phyloP scores from a whole-genome alignment of 208 protist species.

The Naegleria gruberi region DNA sequence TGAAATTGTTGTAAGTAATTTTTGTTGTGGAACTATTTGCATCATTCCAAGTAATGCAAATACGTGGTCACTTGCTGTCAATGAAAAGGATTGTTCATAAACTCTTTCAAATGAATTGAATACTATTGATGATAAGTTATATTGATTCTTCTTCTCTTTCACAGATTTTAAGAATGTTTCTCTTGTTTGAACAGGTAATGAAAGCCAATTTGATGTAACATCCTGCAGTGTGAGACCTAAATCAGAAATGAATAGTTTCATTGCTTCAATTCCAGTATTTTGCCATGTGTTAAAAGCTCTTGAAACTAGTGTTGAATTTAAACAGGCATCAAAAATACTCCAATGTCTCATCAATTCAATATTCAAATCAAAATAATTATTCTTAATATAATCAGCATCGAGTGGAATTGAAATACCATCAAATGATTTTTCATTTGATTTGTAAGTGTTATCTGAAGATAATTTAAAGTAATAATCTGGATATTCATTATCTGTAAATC shows the following conservation, averaged over 20 bases:
- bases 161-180: neutral
- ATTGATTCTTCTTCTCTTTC: neutral
- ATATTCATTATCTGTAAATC: neutral
- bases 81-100: neutral
- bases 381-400: neutral
- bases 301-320: neutral
- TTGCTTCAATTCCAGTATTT: neutral
- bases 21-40: neutral
- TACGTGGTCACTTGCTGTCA: neutral
- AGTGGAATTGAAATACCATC: neutral
- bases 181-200: neutral
- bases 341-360: neutral
- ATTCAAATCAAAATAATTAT: neutral
- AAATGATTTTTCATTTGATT: neutral
- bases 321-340: neutral
- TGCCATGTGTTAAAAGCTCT: neutral
- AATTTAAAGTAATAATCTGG: neutral
- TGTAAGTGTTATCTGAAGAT: neutral
- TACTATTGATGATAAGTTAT: neutral
- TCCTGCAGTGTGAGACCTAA: neutral
- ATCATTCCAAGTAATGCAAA: neutral
- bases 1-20: neutral
- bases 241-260: neutral
- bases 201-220: neutral
- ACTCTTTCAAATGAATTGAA: constrained; percentile 1